These are phyloP conservation scores for Fusarium sp. DNA, from an alignment of 2,329 filamentous ascomycete genomes.

Conservation along the genomic window DNA sequence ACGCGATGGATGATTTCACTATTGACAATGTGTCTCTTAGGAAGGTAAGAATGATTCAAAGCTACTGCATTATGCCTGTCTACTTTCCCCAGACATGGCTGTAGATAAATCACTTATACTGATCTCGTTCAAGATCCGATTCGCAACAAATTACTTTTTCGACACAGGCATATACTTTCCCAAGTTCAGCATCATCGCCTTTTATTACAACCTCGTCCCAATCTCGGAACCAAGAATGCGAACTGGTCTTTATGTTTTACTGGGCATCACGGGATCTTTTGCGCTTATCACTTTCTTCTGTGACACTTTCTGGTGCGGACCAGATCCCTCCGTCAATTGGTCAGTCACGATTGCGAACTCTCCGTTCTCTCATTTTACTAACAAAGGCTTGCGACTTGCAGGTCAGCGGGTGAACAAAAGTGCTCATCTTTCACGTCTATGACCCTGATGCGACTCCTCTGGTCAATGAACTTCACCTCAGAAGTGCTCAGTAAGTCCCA, in stretches of 20 bases:
- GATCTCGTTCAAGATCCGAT: background rate
- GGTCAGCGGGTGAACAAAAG: background rate
- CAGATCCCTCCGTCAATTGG: constrained; percentile 8
- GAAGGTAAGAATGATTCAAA: background rate
- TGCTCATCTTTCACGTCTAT: background rate
- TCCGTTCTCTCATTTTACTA: fast-evolving
- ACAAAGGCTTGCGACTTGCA: background rate
- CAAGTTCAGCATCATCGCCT: constrained; percentile 4
- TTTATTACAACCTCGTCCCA: background rate
- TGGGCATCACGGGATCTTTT: background rate
- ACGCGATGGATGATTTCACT: constrained; percentile 9
- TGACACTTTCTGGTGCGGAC: constrained; percentile 4
- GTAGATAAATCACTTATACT: background rate
- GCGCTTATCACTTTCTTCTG: background rate
- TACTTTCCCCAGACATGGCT: too few relatives aligned
- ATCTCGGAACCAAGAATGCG: background rate
- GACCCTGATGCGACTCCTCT: constrained; percentile 7
- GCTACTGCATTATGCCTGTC: background rate
- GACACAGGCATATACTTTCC: constrained; percentile 18
- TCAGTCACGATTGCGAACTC: background rate
- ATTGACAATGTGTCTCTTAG: background rate
- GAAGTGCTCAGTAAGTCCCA: constrained; percentile 1
- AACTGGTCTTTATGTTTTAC: background rate
- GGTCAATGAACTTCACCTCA: constrained; percentile 5
- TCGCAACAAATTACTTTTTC: constrained; percentile 12